Evolutionary conservation across 805 yeast genomes (phyloP).

Genomic region (Saturnispora sekii): DNA sequence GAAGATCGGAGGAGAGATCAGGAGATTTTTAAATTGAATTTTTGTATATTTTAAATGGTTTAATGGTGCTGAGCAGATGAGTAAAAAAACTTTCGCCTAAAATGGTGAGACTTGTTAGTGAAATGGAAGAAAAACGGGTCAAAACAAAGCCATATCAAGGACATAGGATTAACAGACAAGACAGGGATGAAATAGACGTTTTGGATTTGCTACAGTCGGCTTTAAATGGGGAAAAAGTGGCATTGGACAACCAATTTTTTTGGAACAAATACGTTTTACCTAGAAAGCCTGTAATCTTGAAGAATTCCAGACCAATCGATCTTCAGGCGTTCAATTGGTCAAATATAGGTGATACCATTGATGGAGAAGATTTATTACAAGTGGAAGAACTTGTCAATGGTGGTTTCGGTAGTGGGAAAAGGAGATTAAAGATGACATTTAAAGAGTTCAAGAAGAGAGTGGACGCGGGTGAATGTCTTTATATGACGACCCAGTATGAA

Average conservation of each 20-base stretch:
- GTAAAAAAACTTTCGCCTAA: neutral
- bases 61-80: too few relatives aligned
- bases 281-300: constrained; percentile 12
- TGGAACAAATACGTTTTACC: constrained; percentile 10
- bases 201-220: constrained; percentile 2
- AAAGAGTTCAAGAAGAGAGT: constrained; percentile 37
- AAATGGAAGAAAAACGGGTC: neutral
- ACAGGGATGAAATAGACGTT: constrained; percentile 5
- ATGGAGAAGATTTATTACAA: constrained; percentile 27
- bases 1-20: constrained; percentile 71
- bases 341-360: constrained; percentile 8
- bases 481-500: constrained; percentile 62
- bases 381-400: constrained; percentile 50
- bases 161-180: constrained; percentile 2
- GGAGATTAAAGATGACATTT: constrained; percentile 42
- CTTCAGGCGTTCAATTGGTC: constrained; percentile 8
- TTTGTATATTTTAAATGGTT: too few relatives aligned
- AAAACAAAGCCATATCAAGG: constrained; percentile 6
- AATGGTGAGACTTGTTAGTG: neutral
- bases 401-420: constrained; percentile 62
- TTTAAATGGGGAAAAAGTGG: constrained; percentile 4
- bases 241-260: constrained; percentile 10
- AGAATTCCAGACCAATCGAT: constrained; percentile 4
- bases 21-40: constrained; percentile 37
- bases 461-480: constrained; percentile 32